Conservation (phyloP, 1,139 yeast species). For the Hemisphaericaspora xylofermentans region DNA sequence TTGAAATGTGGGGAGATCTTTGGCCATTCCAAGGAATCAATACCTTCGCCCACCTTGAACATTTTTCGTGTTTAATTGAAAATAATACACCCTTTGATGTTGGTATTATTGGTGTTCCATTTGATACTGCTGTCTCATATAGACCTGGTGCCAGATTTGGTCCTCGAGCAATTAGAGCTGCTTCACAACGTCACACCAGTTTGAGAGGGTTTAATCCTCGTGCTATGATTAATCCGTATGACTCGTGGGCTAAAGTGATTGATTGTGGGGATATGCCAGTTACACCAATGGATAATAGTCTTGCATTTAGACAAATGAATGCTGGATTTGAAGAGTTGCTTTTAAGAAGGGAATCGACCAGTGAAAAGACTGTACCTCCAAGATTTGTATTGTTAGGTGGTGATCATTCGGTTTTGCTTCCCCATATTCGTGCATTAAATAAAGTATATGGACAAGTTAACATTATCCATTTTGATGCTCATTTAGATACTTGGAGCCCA, state of each 20-base stretch:
- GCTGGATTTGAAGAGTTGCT: conserved; percentile 62
- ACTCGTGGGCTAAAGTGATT: conserved; percentile 62
- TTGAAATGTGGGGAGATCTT: conserved; percentile 59
- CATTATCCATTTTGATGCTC: conserved; percentile 77
- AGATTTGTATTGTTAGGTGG: conserved; percentile 72
- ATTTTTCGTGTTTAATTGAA: conserved; percentile 54
- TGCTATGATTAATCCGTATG: conserved; percentile 64
- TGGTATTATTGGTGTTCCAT: conserved; percentile 73
- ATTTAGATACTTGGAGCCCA: conserved; percentile 81
- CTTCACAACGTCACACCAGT: conserved; percentile 69
- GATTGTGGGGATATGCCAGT: conserved; percentile 86
- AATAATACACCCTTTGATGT: conserved; percentile 54
- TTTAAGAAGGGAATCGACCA: conserved; percentile 25
- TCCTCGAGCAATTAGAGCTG: conserved; percentile 70
- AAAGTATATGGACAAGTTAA: conserved; percentile 62
- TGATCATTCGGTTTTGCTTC: conserved; percentile 72
- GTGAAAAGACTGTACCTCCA: conserved; percentile 41
- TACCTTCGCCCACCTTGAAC: conserved; percentile 72
- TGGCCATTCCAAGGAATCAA: conserved; percentile 73
- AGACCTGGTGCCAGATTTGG: conserved; percentile 82
- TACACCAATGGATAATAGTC: conserved; percentile 69
- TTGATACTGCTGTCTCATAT: conserved; percentile 73
- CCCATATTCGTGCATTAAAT: conserved; percentile 63
- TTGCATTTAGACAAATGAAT: conserved; percentile 73
- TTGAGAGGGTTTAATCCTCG: conserved; percentile 68